Conservation (phyloP, 2,329 filamentous ascomycete species). For the Clonostachys solani region DNA sequence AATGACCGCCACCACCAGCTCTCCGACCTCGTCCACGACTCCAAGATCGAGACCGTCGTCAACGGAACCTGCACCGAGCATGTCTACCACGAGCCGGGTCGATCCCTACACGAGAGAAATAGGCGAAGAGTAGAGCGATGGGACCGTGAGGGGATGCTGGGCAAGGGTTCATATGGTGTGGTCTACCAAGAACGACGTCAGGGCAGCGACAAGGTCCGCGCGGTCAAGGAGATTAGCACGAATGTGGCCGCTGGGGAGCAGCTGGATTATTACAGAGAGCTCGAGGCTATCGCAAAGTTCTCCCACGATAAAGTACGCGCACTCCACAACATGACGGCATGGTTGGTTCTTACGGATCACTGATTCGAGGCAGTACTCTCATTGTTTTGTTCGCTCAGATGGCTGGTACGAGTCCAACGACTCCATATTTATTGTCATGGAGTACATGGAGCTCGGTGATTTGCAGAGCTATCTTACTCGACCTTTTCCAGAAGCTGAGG, state of each 20-base stretch:
- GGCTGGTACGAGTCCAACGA: neutral
- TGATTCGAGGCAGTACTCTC: slow-evolving; percentile 7
- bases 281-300: slow-evolving; percentile 13
- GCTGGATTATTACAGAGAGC: slow-evolving; percentile 8
- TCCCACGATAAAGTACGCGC: slow-evolving; percentile 9
- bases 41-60: no score
- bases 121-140: slow-evolving; percentile 4
- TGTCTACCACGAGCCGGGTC: slow-evolving; percentile 6
- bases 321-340: no score
- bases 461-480: slow-evolving; percentile 7
- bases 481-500: slow-evolving; percentile 8
- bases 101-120: slow-evolving; percentile 4
- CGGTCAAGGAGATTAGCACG: slow-evolving; percentile 10
- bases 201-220: slow-evolving; percentile 5
- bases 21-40: no score
- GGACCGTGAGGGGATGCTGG: slow-evolving; percentile 7
- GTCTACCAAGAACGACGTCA: neutral
- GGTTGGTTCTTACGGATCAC: no score
- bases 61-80: neutral
- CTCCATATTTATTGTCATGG: slow-evolving; percentile 14
- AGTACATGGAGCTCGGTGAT: slow-evolving; percentile 12
- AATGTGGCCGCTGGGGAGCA: slow-evolving; percentile 1
- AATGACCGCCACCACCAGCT: no score
- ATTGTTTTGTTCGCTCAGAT: slow-evolving; percentile 9
- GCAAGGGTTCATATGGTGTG: slow-evolving; percentile 9